These are phyloP conservation scores for Zygoascus flipseniorum DNA, from an alignment of 805 yeast genomes.

Conservation along the genomic window DNA sequence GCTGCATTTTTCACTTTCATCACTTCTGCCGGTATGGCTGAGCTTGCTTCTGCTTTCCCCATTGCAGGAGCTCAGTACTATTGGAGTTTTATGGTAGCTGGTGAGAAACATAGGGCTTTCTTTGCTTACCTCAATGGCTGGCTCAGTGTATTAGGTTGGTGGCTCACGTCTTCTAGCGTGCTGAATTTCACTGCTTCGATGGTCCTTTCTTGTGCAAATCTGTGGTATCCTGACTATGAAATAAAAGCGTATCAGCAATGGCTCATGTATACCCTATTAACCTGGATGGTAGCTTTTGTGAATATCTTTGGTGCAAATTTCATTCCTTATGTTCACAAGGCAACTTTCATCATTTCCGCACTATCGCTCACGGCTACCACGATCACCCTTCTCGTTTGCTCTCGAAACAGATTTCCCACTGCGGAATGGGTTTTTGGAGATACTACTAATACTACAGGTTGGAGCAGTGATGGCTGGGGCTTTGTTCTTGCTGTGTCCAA, in stretches of 20 bases:
- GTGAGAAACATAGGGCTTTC: background rate
- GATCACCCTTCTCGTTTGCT: slow-evolving; percentile 42
- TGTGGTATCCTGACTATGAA: background rate
- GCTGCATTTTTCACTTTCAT: slow-evolving; percentile 3
- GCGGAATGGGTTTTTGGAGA: slow-evolving; percentile 31
- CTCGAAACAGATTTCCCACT: slow-evolving; percentile 32
- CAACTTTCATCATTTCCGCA: slow-evolving; percentile 45
- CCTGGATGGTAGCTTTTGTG: background rate
- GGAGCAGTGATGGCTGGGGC: slow-evolving; percentile 51
- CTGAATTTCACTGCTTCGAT: background rate
- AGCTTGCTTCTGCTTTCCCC: slow-evolving; percentile 1
- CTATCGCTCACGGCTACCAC: slow-evolving; percentile 46
- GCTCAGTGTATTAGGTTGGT: background rate
- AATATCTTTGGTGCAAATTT: slow-evolving; percentile 13
- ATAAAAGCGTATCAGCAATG: background rate
- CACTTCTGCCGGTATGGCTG: slow-evolving; percentile 2
- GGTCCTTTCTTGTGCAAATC: background rate
- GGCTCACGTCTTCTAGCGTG: background rate
- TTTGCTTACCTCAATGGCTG: background rate
- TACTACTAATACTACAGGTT: slow-evolving; percentile 51
- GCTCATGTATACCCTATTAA: background rate
- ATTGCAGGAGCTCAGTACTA: slow-evolving; percentile 5
- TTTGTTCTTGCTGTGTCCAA: slow-evolving; percentile 63
- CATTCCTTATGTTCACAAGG: slow-evolving; percentile 42
- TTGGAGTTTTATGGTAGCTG: slow-evolving; percentile 3